Percentiles rank a stretch among this genome's conserved stretches.
These are phyloP conservation scores for Mycena haematopus DNA, from an alignment of 768 basidiomycete species.

Conservation along the genomic window DNA sequence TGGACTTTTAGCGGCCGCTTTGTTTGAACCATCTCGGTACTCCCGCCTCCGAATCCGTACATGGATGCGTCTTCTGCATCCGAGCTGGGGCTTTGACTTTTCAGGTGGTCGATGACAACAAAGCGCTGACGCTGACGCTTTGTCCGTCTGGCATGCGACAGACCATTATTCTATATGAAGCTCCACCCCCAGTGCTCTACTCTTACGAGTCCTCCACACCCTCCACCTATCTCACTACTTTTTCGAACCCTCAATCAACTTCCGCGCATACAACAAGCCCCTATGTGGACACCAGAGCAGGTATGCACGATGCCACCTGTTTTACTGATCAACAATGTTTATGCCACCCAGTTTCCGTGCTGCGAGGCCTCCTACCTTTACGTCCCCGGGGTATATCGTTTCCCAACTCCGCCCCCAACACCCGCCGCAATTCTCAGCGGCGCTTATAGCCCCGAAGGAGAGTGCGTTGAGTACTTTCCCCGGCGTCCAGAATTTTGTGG, in stretches of 20 bases:
- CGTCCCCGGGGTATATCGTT: slow-evolving; percentile 9
- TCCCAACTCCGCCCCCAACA: slow-evolving; percentile 14
- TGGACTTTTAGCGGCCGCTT: not conserved
- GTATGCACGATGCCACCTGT: not conserved
- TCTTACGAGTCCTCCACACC: too few relatives aligned
- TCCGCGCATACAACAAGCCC: not conserved
- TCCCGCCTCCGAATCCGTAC: not conserved
- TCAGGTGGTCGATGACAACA: not conserved
- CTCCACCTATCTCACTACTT: not conserved
- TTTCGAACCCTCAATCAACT: not conserved
- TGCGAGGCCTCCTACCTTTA: not conserved
- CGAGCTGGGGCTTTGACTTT: not conserved
- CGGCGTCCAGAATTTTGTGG: slow-evolving; percentile 11
- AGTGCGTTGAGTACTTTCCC: slow-evolving; percentile 16
- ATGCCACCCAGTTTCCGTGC: slow-evolving; percentile 4
- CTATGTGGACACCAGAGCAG: slow-evolving; percentile 2
- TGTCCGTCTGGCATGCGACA: slow-evolving; percentile 4
- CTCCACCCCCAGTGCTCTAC: too few relatives aligned
- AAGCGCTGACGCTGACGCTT: slow-evolving; percentile 6
- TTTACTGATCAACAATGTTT: not conserved
- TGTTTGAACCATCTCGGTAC: not conserved
- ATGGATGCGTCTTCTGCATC: not conserved
- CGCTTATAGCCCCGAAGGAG: not conserved
- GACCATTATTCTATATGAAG: slow-evolving; percentile 5
- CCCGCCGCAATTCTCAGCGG: slow-evolving; percentile 16